Conservation (phyloP, 805 yeast genomes). For the Teunomyces tritomae region DNA sequence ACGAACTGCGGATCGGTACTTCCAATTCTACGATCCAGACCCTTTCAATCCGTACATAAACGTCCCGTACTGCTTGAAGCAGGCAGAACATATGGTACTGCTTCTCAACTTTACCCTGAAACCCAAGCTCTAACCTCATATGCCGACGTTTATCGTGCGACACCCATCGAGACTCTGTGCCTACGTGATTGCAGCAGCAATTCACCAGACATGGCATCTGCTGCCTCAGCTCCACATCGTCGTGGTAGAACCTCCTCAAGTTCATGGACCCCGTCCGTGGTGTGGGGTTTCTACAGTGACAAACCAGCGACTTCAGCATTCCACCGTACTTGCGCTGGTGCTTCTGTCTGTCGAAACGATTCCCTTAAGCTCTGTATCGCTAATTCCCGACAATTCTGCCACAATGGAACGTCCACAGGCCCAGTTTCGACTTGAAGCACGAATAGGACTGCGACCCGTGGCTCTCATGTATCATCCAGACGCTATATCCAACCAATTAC, state of each 20-base stretch:
- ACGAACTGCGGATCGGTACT: not conserved
- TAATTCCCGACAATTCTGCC: no score
- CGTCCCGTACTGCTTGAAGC: not conserved
- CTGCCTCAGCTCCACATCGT: not conserved
- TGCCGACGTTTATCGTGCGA: not conserved
- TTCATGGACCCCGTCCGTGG: slow-evolving; percentile 17
- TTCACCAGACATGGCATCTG: not conserved
- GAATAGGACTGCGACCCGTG: not conserved
- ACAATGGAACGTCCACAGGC: not conserved
- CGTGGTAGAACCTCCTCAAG: not conserved
- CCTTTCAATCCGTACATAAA: not conserved
- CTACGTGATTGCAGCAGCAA: not conserved
- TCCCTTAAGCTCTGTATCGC: no score
- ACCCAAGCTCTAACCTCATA: not conserved
- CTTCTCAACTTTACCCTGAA: not conserved
- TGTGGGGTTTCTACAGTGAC: slow-evolving; percentile 25
- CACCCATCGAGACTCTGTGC: not conserved
- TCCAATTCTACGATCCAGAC: not conserved
- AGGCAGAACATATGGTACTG: not conserved
- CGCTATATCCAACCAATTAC: slow-evolving; percentile 8
- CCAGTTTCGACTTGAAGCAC: not conserved
- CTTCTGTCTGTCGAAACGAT: no score
- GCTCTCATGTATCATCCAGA: slow-evolving; percentile 19
- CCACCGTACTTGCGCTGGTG: slow-evolving; percentile 3
- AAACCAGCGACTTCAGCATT: slow-evolving; percentile 10